These are phyloP conservation scores for Balansia obtecta DNA, from an alignment of 2,329 filamentous ascomycete species.

Conservation along the genomic window DNA sequence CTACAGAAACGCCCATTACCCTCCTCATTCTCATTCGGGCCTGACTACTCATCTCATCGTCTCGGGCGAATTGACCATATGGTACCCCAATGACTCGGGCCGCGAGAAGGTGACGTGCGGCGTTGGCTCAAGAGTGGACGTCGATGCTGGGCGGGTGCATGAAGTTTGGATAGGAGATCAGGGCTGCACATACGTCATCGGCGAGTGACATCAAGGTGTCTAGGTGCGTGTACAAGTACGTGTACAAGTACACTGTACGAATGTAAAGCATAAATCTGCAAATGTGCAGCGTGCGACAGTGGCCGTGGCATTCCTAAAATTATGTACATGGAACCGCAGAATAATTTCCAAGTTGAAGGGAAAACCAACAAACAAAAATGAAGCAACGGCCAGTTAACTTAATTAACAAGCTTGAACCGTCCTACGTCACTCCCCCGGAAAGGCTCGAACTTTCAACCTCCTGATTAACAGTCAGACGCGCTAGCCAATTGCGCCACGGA, in stretches of 20 bases:
- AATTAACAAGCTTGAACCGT: too few relatives aligned
- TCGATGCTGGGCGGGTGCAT: conserved; percentile 50
- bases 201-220: conserved; percentile 29
- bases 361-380: too few relatives aligned
- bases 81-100: conserved; percentile 47
- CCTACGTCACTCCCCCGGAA: not conserved
- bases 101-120: conserved; percentile 45
- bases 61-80: conserved; percentile 50
- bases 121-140: conserved; percentile 50
- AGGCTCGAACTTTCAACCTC: conserved; percentile 10
- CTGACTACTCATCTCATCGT: conserved; percentile 60
- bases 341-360: too few relatives aligned
- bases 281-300: too few relatives aligned
- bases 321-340: too few relatives aligned
- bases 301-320: too few relatives aligned
- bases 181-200: conserved; percentile 58
- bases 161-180: conserved; percentile 56
- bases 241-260: too few relatives aligned
- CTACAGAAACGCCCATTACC: conserved; percentile 52
- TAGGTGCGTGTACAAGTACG: too few relatives aligned
- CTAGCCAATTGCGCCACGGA: conserved; percentile 41
- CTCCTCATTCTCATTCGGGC: conserved; percentile 50
- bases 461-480: conserved; percentile 46
- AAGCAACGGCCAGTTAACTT: too few relatives aligned
- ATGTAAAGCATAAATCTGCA: too few relatives aligned